Evolutionary conservation across 2,329 filamentous ascomycete genomes (phyloP).

Genomic region (Aureobasidium vineae): DNA sequence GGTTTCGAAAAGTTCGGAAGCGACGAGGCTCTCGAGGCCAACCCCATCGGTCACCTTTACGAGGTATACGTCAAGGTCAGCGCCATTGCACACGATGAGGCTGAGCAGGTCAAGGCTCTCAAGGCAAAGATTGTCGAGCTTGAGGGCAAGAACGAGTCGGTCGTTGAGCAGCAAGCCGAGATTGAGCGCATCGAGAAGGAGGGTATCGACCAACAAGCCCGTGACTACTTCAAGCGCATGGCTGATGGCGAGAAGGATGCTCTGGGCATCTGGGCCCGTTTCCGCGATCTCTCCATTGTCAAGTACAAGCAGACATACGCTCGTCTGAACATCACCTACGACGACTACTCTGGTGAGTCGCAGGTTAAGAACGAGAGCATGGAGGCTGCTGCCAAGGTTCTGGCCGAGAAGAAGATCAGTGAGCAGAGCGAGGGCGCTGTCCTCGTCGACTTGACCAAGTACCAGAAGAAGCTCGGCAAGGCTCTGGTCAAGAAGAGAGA

Average conservation of each 20-base stretch:
- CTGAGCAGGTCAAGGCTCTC: conserved; percentile 59
- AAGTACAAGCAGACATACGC: conserved; percentile 65
- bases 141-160: conserved; percentile 48
- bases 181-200: conserved; percentile 52
- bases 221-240: conserved; percentile 68
- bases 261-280: conserved; percentile 61
- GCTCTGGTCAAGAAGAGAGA: conserved; percentile 66
- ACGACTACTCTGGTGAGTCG: conserved; percentile 68
- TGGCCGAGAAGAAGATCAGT: conserved; percentile 60
- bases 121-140: conserved; percentile 46
- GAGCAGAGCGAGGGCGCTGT: conserved; percentile 65
- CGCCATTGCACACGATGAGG: conserved; percentile 61
- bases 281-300: conserved; percentile 62
- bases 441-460: conserved; percentile 68
- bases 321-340: conserved; percentile 63
- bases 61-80: conserved; percentile 78
- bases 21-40: conserved; percentile 66
- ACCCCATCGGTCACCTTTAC: conserved; percentile 79
- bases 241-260: conserved; percentile 60
- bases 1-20: conserved; percentile 73
- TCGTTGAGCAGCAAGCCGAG: conserved; percentile 50
- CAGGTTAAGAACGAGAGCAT: conserved; percentile 64
- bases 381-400: conserved; percentile 56
- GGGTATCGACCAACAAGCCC: conserved; percentile 70
- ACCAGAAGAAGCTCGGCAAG: conserved; percentile 66